Conservation (phyloP, 2,329 filamentous ascomycete species). For the Epicoccum nigrum region DNA sequence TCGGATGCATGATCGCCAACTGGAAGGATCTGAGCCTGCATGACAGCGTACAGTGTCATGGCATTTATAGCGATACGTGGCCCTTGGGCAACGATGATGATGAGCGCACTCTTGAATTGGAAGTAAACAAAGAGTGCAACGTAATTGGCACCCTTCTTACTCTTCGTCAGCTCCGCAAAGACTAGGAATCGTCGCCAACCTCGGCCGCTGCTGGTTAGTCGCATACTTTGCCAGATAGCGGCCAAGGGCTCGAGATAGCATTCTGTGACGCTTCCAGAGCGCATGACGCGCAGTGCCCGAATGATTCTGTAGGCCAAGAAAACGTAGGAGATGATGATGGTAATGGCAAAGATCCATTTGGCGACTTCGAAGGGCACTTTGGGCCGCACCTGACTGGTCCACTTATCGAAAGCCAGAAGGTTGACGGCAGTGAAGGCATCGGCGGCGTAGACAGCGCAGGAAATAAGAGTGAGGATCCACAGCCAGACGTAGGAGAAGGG, state of each 20-base stretch:
- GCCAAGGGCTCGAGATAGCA: constrained; percentile 90
- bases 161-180: constrained; percentile 88
- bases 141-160: constrained; percentile 88
- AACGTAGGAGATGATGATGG: constrained; percentile 88
- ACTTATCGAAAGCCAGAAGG: constrained; percentile 84
- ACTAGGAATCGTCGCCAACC: constrained; percentile 93
- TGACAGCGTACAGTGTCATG: constrained; percentile 84
- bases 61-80: constrained; percentile 91
- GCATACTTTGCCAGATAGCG: constrained; percentile 80
- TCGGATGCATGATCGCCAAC: constrained; percentile 60
- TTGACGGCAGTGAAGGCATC: constrained; percentile 95
- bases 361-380: constrained; percentile 77
- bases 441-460: constrained; percentile 82
- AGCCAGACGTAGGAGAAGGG: constrained; percentile 84
- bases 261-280: constrained; percentile 83
- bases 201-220: constrained; percentile 69
- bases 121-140: constrained; percentile 92
- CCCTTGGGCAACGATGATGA: constrained; percentile 87
- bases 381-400: constrained; percentile 83
- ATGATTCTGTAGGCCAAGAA: constrained; percentile 82
- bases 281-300: constrained; percentile 80
- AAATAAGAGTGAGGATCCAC: constrained; percentile 78
- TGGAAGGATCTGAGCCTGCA: constrained; percentile 75
- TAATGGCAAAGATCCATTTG: constrained; percentile 93
- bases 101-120: constrained; percentile 78